Conservation (phyloP, 257 asterid species). For the Solanum bulbocastanum region DNA sequence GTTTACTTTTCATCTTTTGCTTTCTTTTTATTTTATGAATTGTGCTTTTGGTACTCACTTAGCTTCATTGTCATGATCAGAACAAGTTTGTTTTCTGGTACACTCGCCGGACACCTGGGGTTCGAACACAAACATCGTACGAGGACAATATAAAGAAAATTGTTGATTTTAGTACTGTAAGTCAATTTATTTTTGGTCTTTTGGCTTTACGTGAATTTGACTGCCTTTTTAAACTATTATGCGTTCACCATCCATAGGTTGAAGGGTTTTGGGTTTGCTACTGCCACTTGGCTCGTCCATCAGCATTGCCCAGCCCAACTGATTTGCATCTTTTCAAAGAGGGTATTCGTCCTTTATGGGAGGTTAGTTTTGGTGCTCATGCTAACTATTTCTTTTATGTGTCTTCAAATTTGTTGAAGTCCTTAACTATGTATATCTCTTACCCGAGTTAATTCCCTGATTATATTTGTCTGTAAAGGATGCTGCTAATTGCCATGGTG, state of each 20-base stretch:
- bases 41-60: background rate
- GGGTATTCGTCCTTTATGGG: slow-evolving; percentile 97
- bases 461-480: slow-evolving; percentile 36
- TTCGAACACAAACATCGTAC: slow-evolving; percentile 72
- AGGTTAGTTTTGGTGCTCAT: slow-evolving; percentile 40
- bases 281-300: slow-evolving; percentile 87
- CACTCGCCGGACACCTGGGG: slow-evolving; percentile 96
- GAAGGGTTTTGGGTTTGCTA: slow-evolving; percentile 96
- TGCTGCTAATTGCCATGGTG: slow-evolving; percentile 93
- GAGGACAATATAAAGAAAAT: slow-evolving; percentile 93
- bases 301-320: slow-evolving; percentile 81
- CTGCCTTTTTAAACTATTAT: background rate
- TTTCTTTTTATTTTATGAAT: background rate
- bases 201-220: background rate
- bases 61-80: slow-evolving; percentile 29
- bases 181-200: slow-evolving; percentile 7
- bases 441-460: background rate
- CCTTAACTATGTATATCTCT: background rate
- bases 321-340: slow-evolving; percentile 97
- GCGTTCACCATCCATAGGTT: slow-evolving; percentile 28
- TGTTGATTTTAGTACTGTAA: slow-evolving; percentile 87
- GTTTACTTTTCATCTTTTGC: background rate
- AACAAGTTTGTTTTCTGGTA: slow-evolving; percentile 86
- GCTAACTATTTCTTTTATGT: background rate
- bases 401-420: background rate